Evolutionary conservation across 805 yeast genomes (phyloP), one percentile per base, ranked within the genome.

Genomic region (Ogataea polymorpha): DNA sequence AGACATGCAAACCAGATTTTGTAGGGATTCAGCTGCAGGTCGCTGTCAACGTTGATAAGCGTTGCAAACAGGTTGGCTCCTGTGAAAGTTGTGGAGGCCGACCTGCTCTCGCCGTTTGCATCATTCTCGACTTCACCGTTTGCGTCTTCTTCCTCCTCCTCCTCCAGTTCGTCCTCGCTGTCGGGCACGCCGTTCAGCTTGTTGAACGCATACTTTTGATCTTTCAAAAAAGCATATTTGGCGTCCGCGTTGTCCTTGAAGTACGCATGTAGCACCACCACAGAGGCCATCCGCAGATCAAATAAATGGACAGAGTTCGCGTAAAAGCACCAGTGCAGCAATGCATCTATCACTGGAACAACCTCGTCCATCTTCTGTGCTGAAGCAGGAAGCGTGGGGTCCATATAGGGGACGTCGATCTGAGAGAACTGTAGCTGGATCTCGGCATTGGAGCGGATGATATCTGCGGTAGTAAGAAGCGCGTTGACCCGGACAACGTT

Each of bases 391-490:
- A 63, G 47, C 37, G 59, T 52, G 9, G 96, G 88, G 55, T 88
- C 97, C 41, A 90, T 70, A 56, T 82, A 87, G 0, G 99, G 99
- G 6, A 93, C 96, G 61, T 93, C 98, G 11, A 91, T 80, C 40
- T 79, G 80, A 1, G 88, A 72, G 52, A 91, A 83, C 43, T 78
- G 78, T 11, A 67, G 65, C 61, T 93, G 99, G 24, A 85, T 73
- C 2, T 69, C 75, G 3, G 70, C 62, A 58, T 89, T 88, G 23
- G 79, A 74, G 35, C 80, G 65, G 4, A 93, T 82, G 23, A 90
- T 67, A 48, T 83, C 91, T 2, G 95, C 89, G 2, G 87, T 79
- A 0, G 95, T 79, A 4, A 81, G 65, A 23, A 93, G 67, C 0
- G 96, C 85, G 13, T 71, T 58, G 0, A 84, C 74, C 46, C 96